These are phyloP conservation scores for Trichaptum fuscoviolaceum DNA, from an alignment of 768 basidiomycete species.

Conservation along the genomic window DNA sequence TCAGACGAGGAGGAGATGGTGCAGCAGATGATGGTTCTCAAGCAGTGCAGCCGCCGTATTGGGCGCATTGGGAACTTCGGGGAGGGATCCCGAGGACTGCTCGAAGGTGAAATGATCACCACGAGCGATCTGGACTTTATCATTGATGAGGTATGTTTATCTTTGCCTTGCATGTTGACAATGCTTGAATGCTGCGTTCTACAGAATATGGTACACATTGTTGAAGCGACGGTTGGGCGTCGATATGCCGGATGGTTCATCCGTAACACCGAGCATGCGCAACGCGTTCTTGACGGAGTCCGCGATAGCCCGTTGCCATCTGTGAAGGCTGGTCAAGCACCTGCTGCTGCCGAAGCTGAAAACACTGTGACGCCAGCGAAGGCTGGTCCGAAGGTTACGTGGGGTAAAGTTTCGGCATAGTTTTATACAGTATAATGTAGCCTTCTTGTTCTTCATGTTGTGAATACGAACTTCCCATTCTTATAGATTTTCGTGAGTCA, in stretches of 20 bases:
- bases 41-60: slow-evolving; percentile 77
- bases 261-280: slow-evolving; percentile 88
- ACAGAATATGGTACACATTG: slow-evolving; percentile 95
- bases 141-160: slow-evolving; percentile 74
- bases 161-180: neutral
- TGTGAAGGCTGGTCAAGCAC: slow-evolving; percentile 12
- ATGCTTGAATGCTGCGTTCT: neutral
- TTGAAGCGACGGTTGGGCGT: slow-evolving; percentile 89
- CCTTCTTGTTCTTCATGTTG: neutral
- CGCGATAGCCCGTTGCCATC: slow-evolving; percentile 50
- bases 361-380: neutral
- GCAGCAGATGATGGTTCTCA: slow-evolving; percentile 96
- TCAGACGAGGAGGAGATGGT: slow-evolving; percentile 91
- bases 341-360: slow-evolving; percentile 5
- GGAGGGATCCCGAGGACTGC: slow-evolving; percentile 34
- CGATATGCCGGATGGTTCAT: slow-evolving; percentile 98
- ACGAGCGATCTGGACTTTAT: slow-evolving; percentile 95
- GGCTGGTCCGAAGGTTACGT: neutral
- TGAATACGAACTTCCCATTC: neutral
- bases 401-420: neutral
- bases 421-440: neutral
- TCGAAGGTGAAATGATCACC: slow-evolving; percentile 82
- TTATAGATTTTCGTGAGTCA: neutral
- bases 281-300: slow-evolving; percentile 79
- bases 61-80: slow-evolving; percentile 44